Conservation (phyloP, 169 alveolate genomes). For the Plasmodium malariae region DNA sequence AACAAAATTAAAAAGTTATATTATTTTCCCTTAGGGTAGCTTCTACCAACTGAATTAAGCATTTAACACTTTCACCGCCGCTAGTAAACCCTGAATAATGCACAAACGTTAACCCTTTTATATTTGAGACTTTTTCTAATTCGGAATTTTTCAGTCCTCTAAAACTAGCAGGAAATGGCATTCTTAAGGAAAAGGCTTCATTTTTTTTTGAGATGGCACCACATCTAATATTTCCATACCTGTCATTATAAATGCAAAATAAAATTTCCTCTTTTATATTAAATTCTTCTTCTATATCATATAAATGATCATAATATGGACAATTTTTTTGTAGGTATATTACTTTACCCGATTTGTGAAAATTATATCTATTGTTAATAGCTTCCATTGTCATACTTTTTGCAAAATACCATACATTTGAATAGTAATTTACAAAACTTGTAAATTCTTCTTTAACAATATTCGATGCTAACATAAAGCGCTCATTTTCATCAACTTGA, state of each 20-base stretch:
- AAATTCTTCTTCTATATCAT: constrained; percentile 80
- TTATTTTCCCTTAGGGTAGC: constrained; percentile 59
- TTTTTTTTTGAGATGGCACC: constrained; percentile 78
- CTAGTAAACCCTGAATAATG: constrained; percentile 88
- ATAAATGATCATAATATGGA: constrained; percentile 81
- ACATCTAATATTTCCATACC: constrained; percentile 76
- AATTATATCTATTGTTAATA: constrained; percentile 76
- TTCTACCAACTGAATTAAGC: constrained; percentile 48
- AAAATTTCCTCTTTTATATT: constrained; percentile 75
- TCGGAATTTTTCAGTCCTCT: constrained; percentile 83
- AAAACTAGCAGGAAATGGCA: constrained; percentile 85
- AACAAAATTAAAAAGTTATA: constrained; percentile 40
- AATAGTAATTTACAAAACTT: constrained; percentile 50
- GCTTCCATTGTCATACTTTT: constrained; percentile 77
- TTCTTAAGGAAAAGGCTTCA: constrained; percentile 78
- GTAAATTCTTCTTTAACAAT: constrained; percentile 85
- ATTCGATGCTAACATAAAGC: constrained; percentile 85
- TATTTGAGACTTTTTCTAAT: constrained; percentile 82
- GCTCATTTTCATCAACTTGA: constrained; percentile 81
- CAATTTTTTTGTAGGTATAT: constrained; percentile 79
- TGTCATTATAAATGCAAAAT: constrained; percentile 72
- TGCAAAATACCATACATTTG: constrained; percentile 82
- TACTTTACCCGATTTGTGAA: constrained; percentile 86
- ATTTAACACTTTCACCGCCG: constrained; percentile 82
- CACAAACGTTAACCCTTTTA: constrained; percentile 81